Conservation (phyloP, 352 stramenopile species). For the Phytophthora fragariae region DNA sequence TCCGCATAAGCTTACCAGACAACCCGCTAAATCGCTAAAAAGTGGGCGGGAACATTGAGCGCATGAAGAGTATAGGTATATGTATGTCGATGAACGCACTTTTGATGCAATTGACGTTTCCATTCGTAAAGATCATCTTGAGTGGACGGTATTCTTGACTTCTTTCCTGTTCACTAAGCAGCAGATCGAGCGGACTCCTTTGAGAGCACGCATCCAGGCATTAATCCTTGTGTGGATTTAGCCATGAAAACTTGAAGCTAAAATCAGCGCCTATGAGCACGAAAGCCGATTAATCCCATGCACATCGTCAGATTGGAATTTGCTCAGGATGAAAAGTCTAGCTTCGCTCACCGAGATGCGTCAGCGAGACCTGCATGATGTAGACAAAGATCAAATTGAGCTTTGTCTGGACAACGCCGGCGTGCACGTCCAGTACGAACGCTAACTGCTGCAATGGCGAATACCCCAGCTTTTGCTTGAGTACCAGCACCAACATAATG, state of each 20-base stretch:
- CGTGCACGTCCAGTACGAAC: conserved; percentile 44
- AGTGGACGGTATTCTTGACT: no score
- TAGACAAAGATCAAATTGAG: conserved; percentile 46
- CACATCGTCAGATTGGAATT: not conserved
- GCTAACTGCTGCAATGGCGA: conserved; percentile 39
- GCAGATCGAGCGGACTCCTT: no score
- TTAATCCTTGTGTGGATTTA: conserved; percentile 1
- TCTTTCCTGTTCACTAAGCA: no score
- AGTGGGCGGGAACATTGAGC: no score
- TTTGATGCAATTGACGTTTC: no score
- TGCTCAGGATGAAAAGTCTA: not conserved
- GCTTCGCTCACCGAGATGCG: conserved; percentile 29
- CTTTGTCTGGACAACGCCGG: conserved; percentile 37
- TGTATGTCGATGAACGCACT: no score
- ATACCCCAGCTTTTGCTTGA: conserved; percentile 28
- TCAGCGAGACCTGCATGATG: conserved; percentile 40
- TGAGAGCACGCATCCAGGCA: no score
- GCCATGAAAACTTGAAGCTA: conserved; percentile 35
- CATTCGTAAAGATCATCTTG: no score
- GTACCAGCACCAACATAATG: conserved; percentile 11
- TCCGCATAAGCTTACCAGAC: no score
- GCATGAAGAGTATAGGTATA: no score
- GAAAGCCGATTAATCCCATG: not conserved
- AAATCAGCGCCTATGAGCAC: conserved; percentile 29
- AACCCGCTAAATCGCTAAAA: no score